Conservation (phyloP, 352 stramenopile genomes). For the Globisporangium orthogonon region DNA sequence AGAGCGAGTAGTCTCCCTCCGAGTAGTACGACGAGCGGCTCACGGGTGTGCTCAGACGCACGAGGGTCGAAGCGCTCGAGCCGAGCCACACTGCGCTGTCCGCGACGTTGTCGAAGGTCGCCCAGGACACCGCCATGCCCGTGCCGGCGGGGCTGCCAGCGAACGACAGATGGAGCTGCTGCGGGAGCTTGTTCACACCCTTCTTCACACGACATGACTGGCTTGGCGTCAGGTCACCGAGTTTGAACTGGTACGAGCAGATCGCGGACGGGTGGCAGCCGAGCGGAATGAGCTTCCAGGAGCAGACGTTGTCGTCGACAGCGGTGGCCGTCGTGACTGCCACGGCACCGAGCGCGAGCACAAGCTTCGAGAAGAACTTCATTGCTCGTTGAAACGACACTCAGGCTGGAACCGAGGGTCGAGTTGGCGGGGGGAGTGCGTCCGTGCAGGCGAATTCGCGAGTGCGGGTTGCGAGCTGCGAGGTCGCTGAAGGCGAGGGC, state of each 20-base stretch:
- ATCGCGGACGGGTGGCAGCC: constrained; percentile 22
- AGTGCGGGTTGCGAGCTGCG: background rate
- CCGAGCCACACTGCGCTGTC: constrained; percentile 48
- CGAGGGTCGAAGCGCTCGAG: constrained; percentile 16
- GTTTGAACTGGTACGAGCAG: constrained; percentile 31
- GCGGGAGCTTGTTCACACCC: constrained; percentile 35
- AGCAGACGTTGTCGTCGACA: constrained; percentile 28
- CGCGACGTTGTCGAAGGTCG: constrained; percentile 32
- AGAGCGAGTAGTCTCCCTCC: constrained; percentile 40
- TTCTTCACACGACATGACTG: constrained; percentile 39
- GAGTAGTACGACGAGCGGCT: constrained; percentile 37
- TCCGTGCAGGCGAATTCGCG: background rate
- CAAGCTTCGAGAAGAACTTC: constrained; percentile 1
- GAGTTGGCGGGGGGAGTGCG: background rate
- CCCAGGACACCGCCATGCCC: constrained; percentile 57
- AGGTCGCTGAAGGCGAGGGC: too few species aligned
- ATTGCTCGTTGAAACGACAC: background rate
- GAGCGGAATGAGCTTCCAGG: constrained; percentile 16
- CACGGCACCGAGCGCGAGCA: background rate
- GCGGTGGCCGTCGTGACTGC: background rate
- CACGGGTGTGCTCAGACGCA: constrained; percentile 16
- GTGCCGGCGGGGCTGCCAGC: constrained; percentile 33
- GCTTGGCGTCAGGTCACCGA: constrained; percentile 31
- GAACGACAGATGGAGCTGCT: constrained; percentile 58
- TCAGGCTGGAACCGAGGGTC: background rate